These are phyloP conservation scores for Pseudogymnoascus sp. DNA, from an alignment of 2,329 filamentous ascomycete genomes.

Conservation along the genomic window DNA sequence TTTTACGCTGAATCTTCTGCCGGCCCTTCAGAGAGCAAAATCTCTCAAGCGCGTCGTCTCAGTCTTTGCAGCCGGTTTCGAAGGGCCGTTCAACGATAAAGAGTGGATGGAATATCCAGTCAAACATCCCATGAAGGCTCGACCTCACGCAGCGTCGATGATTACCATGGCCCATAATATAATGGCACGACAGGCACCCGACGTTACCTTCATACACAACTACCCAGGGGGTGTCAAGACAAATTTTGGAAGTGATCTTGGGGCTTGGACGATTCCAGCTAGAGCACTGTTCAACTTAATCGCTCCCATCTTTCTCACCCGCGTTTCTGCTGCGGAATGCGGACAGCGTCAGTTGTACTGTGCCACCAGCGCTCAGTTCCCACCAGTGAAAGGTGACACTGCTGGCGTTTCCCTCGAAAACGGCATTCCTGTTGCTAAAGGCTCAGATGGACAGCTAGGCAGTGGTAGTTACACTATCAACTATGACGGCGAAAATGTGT, in stretches of 20 bases:
- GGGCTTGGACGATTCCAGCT: slow-evolving; percentile 26
- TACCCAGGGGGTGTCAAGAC: slow-evolving; percentile 42
- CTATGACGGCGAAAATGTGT: not conserved
- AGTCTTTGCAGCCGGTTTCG: slow-evolving; percentile 43
- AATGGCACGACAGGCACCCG: slow-evolving; percentile 38
- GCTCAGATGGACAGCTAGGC: slow-evolving; percentile 26
- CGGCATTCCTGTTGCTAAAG: slow-evolving; percentile 17
- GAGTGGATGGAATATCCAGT: slow-evolving; percentile 36
- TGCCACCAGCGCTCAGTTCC: slow-evolving; percentile 32
- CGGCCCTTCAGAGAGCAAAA: slow-evolving; percentile 41
- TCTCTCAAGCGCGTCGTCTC: slow-evolving; percentile 44
- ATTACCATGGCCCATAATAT: slow-evolving; percentile 41
- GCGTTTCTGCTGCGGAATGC: slow-evolving; percentile 30
- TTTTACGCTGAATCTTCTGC: slow-evolving; percentile 49
- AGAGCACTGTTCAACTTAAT: not conserved
- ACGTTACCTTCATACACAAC: slow-evolving; percentile 41
- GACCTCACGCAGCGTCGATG: slow-evolving; percentile 41
- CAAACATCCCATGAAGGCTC: slow-evolving; percentile 30
- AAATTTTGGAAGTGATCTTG: slow-evolving; percentile 33
- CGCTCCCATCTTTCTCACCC: slow-evolving; percentile 11
- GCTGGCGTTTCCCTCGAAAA: slow-evolving; percentile 10
- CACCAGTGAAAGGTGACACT: slow-evolving; percentile 11
- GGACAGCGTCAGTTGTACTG: slow-evolving; percentile 40
- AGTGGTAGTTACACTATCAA: slow-evolving; percentile 21
- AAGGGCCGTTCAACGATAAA: slow-evolving; percentile 38